Evolutionary conservation across 306 rosid species (phyloP), one percentile per base, ranked within the genome.

Genomic region (Citrullus amarus): DNA sequence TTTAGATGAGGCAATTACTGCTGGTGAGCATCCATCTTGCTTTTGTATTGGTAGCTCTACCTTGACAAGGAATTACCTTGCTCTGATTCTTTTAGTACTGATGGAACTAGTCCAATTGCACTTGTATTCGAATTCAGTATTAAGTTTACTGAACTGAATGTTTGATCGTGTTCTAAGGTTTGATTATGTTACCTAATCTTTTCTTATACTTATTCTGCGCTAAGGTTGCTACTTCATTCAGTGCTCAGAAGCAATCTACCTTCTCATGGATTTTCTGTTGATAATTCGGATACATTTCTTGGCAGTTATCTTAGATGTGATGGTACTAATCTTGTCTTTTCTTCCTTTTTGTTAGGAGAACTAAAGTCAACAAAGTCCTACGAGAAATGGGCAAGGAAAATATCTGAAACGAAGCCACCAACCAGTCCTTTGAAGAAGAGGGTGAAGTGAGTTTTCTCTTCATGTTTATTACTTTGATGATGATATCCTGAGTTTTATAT

Each of bases 341-440:
- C 36, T 4, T 41, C 39, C 20, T 54, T 20, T 53, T 50, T 70
- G 11, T 55, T 57, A 93, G 96, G 93, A 68, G 96, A 92, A 77
- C 84, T 89, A 66, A 89, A 92, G 86, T 89, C 90, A 53, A 89
- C 87, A 34, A 93, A 92, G 84, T 88, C 87, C 60, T 93, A 88
- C 80, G 44, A 79, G 46, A 93, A 89, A 85, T 93, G 98, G 98
- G 87, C 85, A 9, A 89, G 86, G 86, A 83, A 87, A 85, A 81
- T 93, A 78, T 88, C 89, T n/a, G 91, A 92, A 84, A 82, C 79
- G 53, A 89, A 93, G 78, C 98, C 97, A 32, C 94, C 98, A 6
- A 93, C 93, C 54, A 93, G 90, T 85, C 97, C 97, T 69, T 78
- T 90, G 79, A 87, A 77, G 80, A 86, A 84, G 80, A 79, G 86